Base-by-base conservation (phyloP, 352 stramenopile genomes). In the Pythium rhizo-oryzae region DNA sequence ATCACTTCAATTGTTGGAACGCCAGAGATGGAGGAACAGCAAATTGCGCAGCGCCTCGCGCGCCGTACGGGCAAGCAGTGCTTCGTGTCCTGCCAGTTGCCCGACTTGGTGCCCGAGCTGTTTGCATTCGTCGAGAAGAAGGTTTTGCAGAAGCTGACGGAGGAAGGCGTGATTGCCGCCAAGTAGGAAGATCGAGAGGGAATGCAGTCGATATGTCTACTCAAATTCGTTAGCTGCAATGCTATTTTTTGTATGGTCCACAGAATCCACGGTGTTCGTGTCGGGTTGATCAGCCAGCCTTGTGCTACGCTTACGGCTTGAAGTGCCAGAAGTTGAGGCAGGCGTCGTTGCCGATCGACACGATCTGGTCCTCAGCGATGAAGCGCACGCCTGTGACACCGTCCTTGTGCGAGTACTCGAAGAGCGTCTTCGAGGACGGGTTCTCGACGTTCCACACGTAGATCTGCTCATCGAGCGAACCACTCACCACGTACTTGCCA, bases 371-470 rank as follows among this genome's bases (percentile, higher is more conserved):
- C 63, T 94, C 87, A 9, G 80, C 80, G 19, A 83, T 69, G 65
- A 94, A 94, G 58, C 81, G 78, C 65, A 92, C 85, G 47, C 79
- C 79, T 0, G 81, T 94, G 52, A 91, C 84, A 47, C 87, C 87
- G 50, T 94, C 87, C 69, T 93, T 91, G 82, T 94, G 87, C 53
- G 87, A 72, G 71, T 92, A 92, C 16, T 93, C 83, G 57, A 93
- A 91, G 16, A 70, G 74, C 56, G 76, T 79, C 71, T 91, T 92
- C 21, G 79, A 81, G 71, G 72, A 77, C 19, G 84, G 83, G 56
- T 73, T 92, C 65, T 87, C 82, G 8, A 98, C 76, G 72, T 89
- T 97, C 97, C 97, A 99, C 21, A 99, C 84, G 78, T 98, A 99
- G 65, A 99, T 96, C 59, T 92, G 93, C 68, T 98, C 97, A 74